These are phyloP conservation scores for Termitomyces sp. DNA, from an alignment of 768 basidiomycete species.

Conservation along the genomic window DNA sequence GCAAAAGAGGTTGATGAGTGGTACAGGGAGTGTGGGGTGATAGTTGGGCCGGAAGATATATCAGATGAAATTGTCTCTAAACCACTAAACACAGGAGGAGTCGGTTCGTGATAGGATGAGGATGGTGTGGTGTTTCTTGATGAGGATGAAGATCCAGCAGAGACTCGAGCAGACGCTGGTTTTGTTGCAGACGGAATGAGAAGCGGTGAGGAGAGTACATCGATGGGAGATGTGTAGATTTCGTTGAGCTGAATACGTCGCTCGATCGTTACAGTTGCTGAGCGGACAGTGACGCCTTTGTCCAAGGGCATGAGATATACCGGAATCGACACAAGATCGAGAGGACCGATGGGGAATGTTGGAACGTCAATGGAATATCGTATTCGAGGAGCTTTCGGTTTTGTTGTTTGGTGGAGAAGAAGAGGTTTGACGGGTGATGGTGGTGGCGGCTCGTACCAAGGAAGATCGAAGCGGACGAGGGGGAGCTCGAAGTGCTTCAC, in stretches of 20 bases:
- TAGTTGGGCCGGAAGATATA: slow-evolving; percentile 37
- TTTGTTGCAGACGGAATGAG: slow-evolving; percentile 17
- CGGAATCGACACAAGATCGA: slow-evolving; percentile 67
- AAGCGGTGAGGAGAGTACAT: slow-evolving; percentile 22
- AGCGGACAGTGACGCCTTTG: slow-evolving; percentile 53
- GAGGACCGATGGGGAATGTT: slow-evolving; percentile 60
- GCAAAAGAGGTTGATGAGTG: slow-evolving; percentile 28
- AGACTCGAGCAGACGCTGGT: slow-evolving; percentile 13
- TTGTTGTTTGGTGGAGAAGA: slow-evolving; percentile 42
- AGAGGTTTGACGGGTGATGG: slow-evolving; percentile 33
- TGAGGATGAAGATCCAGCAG: slow-evolving; percentile 29
- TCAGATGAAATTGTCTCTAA: slow-evolving; percentile 22
- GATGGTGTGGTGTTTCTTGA: slow-evolving; percentile 28
- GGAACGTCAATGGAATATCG: slow-evolving; percentile 60
- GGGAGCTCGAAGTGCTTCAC: slow-evolving; percentile 69
- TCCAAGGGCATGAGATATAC: slow-evolving; percentile 62
- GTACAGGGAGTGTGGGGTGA: slow-evolving; percentile 35
- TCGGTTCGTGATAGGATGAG: slow-evolving; percentile 22
- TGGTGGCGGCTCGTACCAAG: slow-evolving; percentile 36
- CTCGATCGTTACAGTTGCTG: slow-evolving; percentile 64
- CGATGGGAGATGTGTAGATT: slow-evolving; percentile 18
- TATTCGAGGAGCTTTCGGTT: slow-evolving; percentile 55
- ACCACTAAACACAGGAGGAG: slow-evolving; percentile 10
- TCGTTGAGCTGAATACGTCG: slow-evolving; percentile 66
- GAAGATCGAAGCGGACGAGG: slow-evolving; percentile 68